phyloP scores from a whole-genome alignment of 306 rosid genomes.

The Prunus padus region DNA sequence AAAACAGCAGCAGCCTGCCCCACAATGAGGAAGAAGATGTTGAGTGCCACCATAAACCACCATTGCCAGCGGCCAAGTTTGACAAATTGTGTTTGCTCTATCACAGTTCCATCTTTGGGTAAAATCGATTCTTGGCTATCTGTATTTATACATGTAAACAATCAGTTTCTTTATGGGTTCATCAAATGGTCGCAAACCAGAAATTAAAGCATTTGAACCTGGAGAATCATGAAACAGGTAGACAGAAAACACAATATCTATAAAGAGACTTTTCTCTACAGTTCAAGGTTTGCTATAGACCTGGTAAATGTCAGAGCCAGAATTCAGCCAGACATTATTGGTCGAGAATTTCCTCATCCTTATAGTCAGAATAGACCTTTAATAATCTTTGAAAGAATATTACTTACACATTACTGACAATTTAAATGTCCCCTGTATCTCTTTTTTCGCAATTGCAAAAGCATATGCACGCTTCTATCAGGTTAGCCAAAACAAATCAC shows the following conservation, averaged over 20 bases:
- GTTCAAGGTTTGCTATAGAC: not conserved
- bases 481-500: not conserved
- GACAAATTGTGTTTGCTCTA: conserved; percentile 27
- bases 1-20: conserved; percentile 87
- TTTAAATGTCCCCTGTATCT: not conserved
- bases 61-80: conserved; percentile 73
- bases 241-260: not conserved
- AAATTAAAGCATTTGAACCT: not conserved
- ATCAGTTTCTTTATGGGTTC: not conserved
- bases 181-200: not conserved
- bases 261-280: not conserved
- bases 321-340: not conserved
- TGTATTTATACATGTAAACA: conserved; percentile 22
- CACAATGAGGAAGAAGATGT: conserved; percentile 56
- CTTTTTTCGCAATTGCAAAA: not conserved
- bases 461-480: not conserved
- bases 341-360: not conserved
- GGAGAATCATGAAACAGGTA: not conserved
- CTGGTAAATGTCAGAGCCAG: not conserved
- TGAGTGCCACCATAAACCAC: conserved; percentile 77
- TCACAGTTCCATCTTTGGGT: conserved; percentile 23
- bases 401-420: not conserved
- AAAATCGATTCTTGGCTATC: conserved; percentile 59
- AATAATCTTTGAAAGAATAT: not conserved
- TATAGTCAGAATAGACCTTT: not conserved